Conservation (phyloP, 2,329 filamentous ascomycete genomes). For the Colletotrichum magnum region DNA sequence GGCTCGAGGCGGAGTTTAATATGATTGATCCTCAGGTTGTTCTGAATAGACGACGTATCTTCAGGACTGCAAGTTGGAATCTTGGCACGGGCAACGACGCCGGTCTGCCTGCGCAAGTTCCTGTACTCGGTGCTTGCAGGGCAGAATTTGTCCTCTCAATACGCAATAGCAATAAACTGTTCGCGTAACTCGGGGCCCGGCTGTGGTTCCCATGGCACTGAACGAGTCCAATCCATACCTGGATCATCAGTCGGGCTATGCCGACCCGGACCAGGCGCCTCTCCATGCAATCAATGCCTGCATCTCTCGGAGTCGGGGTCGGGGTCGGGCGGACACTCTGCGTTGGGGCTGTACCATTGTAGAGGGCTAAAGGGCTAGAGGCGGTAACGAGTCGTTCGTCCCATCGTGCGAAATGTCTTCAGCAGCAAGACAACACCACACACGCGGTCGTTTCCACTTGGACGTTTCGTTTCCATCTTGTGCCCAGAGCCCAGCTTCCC, state of each 20-base stretch:
- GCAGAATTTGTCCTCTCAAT: constrained; percentile 12
- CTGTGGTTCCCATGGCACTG: constrained; percentile 5
- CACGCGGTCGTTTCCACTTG: neutral
- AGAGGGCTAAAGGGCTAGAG: neutral
- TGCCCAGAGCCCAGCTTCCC: too few relatives aligned
- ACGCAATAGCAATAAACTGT: neutral
- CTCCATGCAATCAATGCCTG: constrained; percentile 22
- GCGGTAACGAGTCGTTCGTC: constrained; percentile 33
- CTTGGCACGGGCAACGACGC: constrained; percentile 26
- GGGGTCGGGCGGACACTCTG: neutral
- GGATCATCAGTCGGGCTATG: constrained; percentile 18
- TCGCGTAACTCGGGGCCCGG: constrained; percentile 27
- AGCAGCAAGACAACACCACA: constrained; percentile 5
- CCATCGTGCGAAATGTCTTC: constrained; percentile 18
- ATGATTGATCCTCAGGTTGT: constrained; percentile 10
- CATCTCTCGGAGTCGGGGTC: neutral
- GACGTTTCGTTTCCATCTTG: constrained; percentile 15
- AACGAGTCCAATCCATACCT: constrained; percentile 13
- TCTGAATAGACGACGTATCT: constrained; percentile 12
- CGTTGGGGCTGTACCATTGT: neutral
- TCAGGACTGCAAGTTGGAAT: constrained; percentile 10
- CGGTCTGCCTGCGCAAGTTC: neutral
- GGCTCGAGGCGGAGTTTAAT: constrained; percentile 15
- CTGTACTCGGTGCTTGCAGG: neutral
- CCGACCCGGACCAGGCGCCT: constrained; percentile 15